phyloP scores from a whole-genome alignment of 495 filamentous ascomycete species.

The Penicillium canariense region DNA sequence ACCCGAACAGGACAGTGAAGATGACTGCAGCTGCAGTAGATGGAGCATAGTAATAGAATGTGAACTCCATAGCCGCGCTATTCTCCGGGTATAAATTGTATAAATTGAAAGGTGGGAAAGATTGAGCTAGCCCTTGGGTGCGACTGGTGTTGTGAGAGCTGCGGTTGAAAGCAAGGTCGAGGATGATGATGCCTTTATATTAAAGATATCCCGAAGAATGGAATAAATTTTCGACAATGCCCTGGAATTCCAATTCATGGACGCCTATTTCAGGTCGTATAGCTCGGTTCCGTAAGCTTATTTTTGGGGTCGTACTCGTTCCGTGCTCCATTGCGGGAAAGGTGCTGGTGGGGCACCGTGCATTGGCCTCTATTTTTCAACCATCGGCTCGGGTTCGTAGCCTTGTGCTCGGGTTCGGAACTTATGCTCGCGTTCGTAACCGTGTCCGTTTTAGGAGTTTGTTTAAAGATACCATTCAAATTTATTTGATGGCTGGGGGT shows the following conservation, averaged over 20 bases:
- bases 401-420: conserved; percentile 1
- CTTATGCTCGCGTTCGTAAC: conserved; percentile 1
- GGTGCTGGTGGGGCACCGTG: neutral
- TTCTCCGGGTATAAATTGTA: too few relatives aligned
- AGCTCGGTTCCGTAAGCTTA: neutral
- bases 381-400: conserved; percentile 4
- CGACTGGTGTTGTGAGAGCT: neutral
- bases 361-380: neutral
- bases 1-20: conserved; percentile 49
- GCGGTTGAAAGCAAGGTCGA: too few relatives aligned
- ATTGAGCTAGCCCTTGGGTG: neutral
- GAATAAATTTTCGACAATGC: too few relatives aligned
- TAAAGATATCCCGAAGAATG: too few relatives aligned
- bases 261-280: neutral
- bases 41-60: conserved; percentile 47
- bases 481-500: neutral
- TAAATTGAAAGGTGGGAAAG: too few relatives aligned
- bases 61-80: conserved; percentile 15
- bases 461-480: neutral
- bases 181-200: too few relatives aligned
- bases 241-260: neutral
- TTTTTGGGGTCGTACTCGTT: conserved; percentile 14
- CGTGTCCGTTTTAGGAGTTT: neutral
- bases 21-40: conserved; percentile 49
- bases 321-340: conserved; percentile 1